phyloP scores from a whole-genome alignment of 495 filamentous ascomycete species.

The Penicillium canariense region DNA sequence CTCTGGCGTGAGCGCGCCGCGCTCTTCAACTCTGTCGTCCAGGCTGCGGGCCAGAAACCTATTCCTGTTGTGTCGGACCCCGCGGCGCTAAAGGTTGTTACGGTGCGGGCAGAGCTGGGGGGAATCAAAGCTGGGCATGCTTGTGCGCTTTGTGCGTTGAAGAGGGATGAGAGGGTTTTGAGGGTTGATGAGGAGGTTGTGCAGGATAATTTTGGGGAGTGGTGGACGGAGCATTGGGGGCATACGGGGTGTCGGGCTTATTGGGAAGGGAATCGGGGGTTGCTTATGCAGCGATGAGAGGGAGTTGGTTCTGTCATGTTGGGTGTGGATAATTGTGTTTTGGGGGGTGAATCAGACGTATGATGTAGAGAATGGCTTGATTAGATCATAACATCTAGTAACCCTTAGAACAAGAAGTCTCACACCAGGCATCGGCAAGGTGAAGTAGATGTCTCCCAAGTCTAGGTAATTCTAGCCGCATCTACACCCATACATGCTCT shows the following conservation, averaged over 20 bases:
- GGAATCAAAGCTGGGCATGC: slow-evolving; percentile 66
- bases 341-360: no score
- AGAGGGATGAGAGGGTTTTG: slow-evolving; percentile 75
- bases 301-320: not conserved
- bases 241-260: slow-evolving; percentile 78
- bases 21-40: slow-evolving; percentile 40
- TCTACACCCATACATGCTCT: no score
- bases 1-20: slow-evolving; percentile 59
- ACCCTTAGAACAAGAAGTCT: no score
- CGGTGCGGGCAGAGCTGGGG: slow-evolving; percentile 47
- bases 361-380: no score
- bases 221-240: slow-evolving; percentile 92
- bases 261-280: slow-evolving; percentile 71
- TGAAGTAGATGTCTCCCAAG: not conserved
- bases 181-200: slow-evolving; percentile 65
- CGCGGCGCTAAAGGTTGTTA: slow-evolving; percentile 57
- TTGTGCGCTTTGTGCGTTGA: slow-evolving; percentile 88
- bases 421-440: not conserved
- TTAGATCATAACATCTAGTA: no score
- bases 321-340: no score
- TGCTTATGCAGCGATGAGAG: slow-evolving; percentile 61
- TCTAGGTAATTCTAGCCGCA: no score
- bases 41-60: slow-evolving; percentile 33
- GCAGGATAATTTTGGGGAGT: slow-evolving; percentile 89
- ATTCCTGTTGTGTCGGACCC: slow-evolving; percentile 69